Conservation (phyloP, 1,284 basidiomycete genomes). For the Cryptococcus hybrid region DNA sequence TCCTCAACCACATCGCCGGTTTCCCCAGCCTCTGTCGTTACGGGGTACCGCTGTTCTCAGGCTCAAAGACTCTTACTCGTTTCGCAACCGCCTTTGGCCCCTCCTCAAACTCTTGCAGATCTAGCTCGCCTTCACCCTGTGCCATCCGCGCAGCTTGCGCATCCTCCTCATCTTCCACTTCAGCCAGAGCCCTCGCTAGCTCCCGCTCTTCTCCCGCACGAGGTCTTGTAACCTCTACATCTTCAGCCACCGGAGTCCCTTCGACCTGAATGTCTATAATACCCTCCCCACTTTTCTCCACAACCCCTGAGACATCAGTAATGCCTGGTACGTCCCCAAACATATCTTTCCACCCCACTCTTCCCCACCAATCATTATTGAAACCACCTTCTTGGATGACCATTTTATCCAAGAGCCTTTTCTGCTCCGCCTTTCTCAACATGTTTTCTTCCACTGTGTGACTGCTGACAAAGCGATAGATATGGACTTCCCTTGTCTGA, state of each 20-base stretch:
- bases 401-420: constrained; percentile 83
- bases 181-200: constrained; percentile 67
- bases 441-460: constrained; percentile 93
- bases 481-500: constrained; percentile 94
- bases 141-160: constrained; percentile 76
- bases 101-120: constrained; percentile 69
- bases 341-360: constrained; percentile 78
- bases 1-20: constrained; percentile 47
- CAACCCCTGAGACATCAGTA: constrained; percentile 10
- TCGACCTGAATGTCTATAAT: constrained; percentile 34
- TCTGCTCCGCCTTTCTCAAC: constrained; percentile 94
- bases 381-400: constrained; percentile 95
- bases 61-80: neutral
- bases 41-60: constrained; percentile 7
- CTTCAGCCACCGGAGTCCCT: constrained; percentile 27
- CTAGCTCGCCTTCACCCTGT: constrained; percentile 73
- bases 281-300: constrained; percentile 31
- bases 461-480: constrained; percentile 87
- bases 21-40: constrained; percentile 31
- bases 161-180: constrained; percentile 87
- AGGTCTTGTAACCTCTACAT: constrained; percentile 30
- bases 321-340: constrained; percentile 55
- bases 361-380: constrained; percentile 56
- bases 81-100: constrained; percentile 36
- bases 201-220: constrained; percentile 47